Evolutionary conservation across 1,284 basidiomycete species (phyloP), one percentile per base, ranked within the genome.

Genomic region (Rhodotorula mucilaginosa): DNA sequence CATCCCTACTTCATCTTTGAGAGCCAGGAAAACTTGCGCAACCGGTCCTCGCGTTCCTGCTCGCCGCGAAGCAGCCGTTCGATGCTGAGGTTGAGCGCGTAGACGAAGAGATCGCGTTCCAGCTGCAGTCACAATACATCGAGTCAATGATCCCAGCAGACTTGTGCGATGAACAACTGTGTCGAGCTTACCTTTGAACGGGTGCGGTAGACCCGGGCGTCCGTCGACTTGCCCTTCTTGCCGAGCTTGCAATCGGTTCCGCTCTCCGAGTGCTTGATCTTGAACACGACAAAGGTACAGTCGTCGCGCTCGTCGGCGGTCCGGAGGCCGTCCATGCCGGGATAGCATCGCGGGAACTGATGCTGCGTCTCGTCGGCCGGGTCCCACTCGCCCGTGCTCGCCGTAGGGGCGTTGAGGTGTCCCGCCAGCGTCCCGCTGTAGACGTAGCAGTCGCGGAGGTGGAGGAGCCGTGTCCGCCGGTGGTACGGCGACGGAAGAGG

Each of bases 281-380:
- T 61, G 21, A 73, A 67, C 10, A 78, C 31, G n/a, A 75, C 71
- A 16, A 78, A 73, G 26, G 76, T 77, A 48, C 76, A 76, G 52
- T 78, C 77, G 60, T 76, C 76, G 16, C 72, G 73, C 23, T 77
- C 77, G 65, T 77, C 77, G 31, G 69, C 70, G 2, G 70, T 64
- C 6, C 74, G 49, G 12, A 78, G 60, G 6, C 74, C 74, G 56
- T 78, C 77, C n/a, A 67, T 54, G 21, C 57, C 56, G 7, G 67
- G 60, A 52, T 78, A 78, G 61, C 74, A 69, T 5, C 77, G 67
- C 23, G 77, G 73, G 49, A 74, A 68, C n/a, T 67, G 65, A n/a
- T 68, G 70, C 44, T 66, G 67, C 23, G 62, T 58, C 21, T 70
- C 70, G 46, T 72, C 61, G 58, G 65, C 70, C 18, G 73, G 68